A percentile compares a stretch with the other conserved stretches of the same genome.
Evolutionary conservation across 164 flowering plant genomes (phyloP).

Genomic region (Magnolia kwangsiensis): DNA sequence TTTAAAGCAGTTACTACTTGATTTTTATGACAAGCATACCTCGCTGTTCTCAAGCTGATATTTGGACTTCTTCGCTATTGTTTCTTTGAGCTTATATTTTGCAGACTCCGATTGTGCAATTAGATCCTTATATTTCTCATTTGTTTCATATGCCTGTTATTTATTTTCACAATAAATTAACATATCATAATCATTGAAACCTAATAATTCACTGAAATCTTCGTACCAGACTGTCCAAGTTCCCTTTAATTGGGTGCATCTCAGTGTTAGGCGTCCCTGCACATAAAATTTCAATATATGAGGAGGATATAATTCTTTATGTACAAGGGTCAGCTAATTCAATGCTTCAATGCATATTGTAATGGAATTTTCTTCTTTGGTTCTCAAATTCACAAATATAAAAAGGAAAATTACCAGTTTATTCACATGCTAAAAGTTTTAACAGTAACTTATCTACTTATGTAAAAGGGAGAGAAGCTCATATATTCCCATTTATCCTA

Average conservation of each 20-base stretch:
- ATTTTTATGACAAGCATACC: constrained; percentile 27
- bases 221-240: constrained; percentile 20
- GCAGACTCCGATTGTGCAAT: constrained; percentile 30
- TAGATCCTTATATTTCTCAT: constrained; percentile 19
- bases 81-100: constrained; percentile 30
- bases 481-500: too few species aligned
- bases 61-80: constrained; percentile 26
- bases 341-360: too few species aligned
- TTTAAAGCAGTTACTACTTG: not conserved
- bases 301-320: not conserved
- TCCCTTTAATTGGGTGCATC: constrained; percentile 1
- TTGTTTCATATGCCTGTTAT: constrained; percentile 25
- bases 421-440: too few species aligned
- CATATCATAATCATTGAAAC: not conserved
- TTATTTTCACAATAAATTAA: not conserved
- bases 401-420: too few species aligned
- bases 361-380: too few species aligned
- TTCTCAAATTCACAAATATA: too few species aligned
- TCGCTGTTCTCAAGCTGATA: constrained; percentile 31
- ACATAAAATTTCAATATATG: constrained; percentile 3
- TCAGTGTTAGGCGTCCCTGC: constrained; percentile 13
- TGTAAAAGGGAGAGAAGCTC: too few species aligned
- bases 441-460: too few species aligned
- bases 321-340: too few species aligned
- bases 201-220: not conserved